Base-by-base conservation (phyloP, 164 flowering plant species). In the Annona squamosa region DNA sequence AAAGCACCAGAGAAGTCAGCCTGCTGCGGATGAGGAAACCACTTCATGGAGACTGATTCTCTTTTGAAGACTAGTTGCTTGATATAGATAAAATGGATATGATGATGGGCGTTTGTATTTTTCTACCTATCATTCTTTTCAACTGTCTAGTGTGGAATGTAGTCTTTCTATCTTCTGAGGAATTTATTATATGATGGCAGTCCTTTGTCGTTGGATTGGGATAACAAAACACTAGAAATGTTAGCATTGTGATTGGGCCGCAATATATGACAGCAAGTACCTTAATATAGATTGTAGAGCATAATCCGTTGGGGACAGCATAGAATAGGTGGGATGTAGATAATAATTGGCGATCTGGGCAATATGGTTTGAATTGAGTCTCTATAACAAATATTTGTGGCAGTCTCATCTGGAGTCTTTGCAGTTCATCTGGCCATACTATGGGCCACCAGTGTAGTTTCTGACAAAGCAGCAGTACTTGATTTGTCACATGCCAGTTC, bases 1-100 rank as follows among this genome's bases (percentile, higher is more conserved):
- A 87, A 86, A 82, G 81, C 87, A 66, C 76, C 94, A 3, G 86
- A 79, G 74, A 88, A 74, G 75, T 89, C 98, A 19, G 83, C 87
- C 61, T 92, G 98, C 85, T 89, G 96, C 71, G 92, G 91, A 76
- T 87, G 88, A 59, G 48, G 62, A 44, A 67, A 74, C 26, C 46
- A 63, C 48, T 64, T 46, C 44, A 26, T 71, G 61, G 73, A 71
- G 67, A 46, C 18, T 62, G 18, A 19, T 26, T 62, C 37, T 17
- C 65, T 62, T 62, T 62, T 26, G 41, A 70, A 61, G 42, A 66
- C 64, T 56, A 57, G 67, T 66, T 57, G 65, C 66, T 66, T 66
- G 62, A 43, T 56, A 73, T 41, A 37, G 64, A 43, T 67, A 67
- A 62, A 65, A 44, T 56, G 70, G 37, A 66, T 73, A 37, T 52